Evolutionary conservation across 805 yeast species (phyloP).

Genomic region (Ogataea pignaliae): DNA sequence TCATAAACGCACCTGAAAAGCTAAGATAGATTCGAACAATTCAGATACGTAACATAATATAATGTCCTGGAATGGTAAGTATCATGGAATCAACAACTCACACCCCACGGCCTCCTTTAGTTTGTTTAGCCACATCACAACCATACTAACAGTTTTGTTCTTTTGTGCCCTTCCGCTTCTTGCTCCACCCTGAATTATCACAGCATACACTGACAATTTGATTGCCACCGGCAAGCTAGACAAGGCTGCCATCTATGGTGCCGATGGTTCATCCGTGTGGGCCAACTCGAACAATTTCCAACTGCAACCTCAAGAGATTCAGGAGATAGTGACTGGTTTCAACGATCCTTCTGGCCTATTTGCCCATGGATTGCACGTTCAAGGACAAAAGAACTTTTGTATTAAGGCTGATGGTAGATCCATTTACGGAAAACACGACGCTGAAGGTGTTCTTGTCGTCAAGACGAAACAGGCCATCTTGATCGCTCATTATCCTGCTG

Average conservation of each 20-base stretch:
- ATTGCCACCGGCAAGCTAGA: conserved; percentile 84
- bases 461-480: conserved; percentile 91
- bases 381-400: conserved; percentile 82
- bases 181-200: neutral
- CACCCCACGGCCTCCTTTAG: neutral
- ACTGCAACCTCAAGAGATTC: conserved; percentile 66
- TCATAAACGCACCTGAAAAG: too few relatives aligned
- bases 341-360: conserved; percentile 75
- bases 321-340: conserved; percentile 72
- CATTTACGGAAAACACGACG: conserved; percentile 88
- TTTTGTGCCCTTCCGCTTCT: too few relatives aligned
- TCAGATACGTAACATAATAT: neutral
- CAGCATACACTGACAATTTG: conserved; percentile 94
- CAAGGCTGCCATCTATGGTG: conserved; percentile 88
- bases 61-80: conserved; percentile 35
- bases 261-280: conserved; percentile 94
- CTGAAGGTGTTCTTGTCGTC: conserved; percentile 83
- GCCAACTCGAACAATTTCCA: conserved; percentile 71
- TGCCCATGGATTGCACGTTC: conserved; percentile 80
- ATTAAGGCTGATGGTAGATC: conserved; percentile 89
- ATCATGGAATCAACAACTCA: neutral
- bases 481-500: conserved; percentile 91
- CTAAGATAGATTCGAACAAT: neutral
- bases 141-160: neutral
- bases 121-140: too few relatives aligned